Evolutionary conservation across 345 rosid species (phyloP).

Genomic region (Syzygium aromaticum): DNA sequence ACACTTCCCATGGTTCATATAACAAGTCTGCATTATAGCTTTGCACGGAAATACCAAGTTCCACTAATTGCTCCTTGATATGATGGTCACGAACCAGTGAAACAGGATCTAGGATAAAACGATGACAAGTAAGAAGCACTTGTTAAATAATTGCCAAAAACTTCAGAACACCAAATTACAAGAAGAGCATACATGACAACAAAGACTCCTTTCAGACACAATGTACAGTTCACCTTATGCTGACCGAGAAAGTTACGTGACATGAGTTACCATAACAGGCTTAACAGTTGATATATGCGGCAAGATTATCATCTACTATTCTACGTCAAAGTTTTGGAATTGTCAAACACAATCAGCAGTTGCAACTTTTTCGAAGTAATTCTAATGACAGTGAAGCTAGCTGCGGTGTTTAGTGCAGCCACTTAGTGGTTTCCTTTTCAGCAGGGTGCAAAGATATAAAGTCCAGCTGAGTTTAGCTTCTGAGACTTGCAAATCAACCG

Average conservation of each 20-base stretch:
- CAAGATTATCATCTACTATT: background rate
- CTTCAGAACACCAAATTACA: background rate
- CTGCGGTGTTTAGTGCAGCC: background rate
- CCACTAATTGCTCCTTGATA: slow-evolving; percentile 62
- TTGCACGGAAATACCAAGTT: slow-evolving; percentile 74
- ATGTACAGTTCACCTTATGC: background rate
- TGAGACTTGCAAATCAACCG: background rate
- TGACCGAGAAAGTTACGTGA: background rate
- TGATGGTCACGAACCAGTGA: slow-evolving; percentile 80
- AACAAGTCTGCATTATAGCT: slow-evolving; percentile 85
- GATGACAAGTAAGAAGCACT: background rate
- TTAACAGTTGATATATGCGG: background rate
- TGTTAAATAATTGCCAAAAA: background rate
- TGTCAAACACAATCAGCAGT: background rate
- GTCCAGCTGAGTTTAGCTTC: background rate
- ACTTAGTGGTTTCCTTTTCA: background rate
- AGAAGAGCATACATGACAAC: background rate
- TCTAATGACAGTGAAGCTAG: background rate
- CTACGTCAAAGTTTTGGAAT: background rate
- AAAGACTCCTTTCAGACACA: background rate
- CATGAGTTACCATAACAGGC: background rate
- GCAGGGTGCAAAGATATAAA: background rate
- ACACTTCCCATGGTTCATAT: slow-evolving; percentile 93
- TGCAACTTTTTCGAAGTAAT: background rate
- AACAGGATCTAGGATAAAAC: slow-evolving; percentile 46